A percentile compares a stretch with the other conserved stretches of the same genome.
phyloP scores from a whole-genome alignment of 2,329 filamentous ascomycete species.

The Leptographium procerum region DNA sequence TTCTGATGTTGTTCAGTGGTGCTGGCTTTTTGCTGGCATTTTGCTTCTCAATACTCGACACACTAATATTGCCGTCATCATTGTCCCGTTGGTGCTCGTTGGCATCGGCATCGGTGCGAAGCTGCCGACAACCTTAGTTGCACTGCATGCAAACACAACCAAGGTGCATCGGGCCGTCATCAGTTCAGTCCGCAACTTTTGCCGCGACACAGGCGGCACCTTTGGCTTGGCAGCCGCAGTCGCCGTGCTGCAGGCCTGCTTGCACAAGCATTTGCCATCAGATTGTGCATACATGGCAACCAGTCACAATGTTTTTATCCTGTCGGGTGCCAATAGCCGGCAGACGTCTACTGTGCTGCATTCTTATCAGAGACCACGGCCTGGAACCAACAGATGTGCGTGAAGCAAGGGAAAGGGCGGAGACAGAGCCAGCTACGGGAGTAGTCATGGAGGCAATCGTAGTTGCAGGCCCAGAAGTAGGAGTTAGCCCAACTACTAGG shows the following conservation, averaged over 20 bases:
- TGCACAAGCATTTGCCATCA: slow-evolving; percentile 10
- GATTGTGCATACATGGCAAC: slow-evolving; percentile 24
- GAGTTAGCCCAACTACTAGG: neutral
- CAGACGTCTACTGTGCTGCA: slow-evolving; percentile 34
- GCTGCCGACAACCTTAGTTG: slow-evolving; percentile 26
- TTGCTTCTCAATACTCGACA: slow-evolving; percentile 15
- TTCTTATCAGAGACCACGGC: slow-evolving; percentile 40
- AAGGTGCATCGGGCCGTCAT: slow-evolving; percentile 25
- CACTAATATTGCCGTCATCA: slow-evolving; percentile 17
- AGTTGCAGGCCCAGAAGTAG: neutral
- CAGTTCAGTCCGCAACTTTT: slow-evolving; percentile 26
- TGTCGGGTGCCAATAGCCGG: slow-evolving; percentile 43
- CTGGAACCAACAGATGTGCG: slow-evolving; percentile 20
- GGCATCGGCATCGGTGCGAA: slow-evolving; percentile 24
- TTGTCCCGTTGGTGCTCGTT: slow-evolving; percentile 20
- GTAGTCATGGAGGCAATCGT: neutral
- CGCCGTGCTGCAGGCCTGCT: slow-evolving; percentile 20
- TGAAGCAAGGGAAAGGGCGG: slow-evolving; percentile 3
- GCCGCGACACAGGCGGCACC: slow-evolving; percentile 25
- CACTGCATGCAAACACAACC: slow-evolving; percentile 24
- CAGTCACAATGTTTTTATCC: slow-evolving; percentile 42
- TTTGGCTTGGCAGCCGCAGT: slow-evolving; percentile 20
- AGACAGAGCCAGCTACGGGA: neutral
- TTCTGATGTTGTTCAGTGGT: slow-evolving; percentile 9
- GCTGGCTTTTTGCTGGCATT: no score